Conservation (phyloP, 352 stramenopile genomes). For the Globisporangium cystogenes region DNA sequence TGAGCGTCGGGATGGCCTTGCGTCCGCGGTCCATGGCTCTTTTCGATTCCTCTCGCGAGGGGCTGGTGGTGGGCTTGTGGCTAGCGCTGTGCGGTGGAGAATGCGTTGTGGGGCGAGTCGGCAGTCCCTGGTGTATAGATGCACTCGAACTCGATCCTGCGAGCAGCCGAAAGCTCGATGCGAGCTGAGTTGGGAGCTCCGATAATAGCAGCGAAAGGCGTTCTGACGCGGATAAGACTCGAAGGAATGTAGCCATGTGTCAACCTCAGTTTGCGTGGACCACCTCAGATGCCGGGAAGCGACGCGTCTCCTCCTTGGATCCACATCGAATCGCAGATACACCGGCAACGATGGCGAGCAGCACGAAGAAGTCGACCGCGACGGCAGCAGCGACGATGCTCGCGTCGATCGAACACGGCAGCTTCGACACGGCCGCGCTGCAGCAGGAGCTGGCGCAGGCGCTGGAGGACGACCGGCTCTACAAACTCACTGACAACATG, state of each 20-base stretch:
- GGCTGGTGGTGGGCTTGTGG: no score
- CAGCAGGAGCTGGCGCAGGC: slow-evolving; percentile 66
- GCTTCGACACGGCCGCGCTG: slow-evolving; percentile 69
- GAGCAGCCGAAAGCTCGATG: no score
- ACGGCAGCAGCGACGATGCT: no score
- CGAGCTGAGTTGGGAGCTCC: no score
- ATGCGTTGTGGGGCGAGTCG: not conserved
- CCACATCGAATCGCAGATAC: no score
- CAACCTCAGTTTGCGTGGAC: not conserved
- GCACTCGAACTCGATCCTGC: no score
- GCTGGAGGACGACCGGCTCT: slow-evolving; percentile 76
- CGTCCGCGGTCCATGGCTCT: slow-evolving; percentile 73
- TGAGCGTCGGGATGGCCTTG: slow-evolving; percentile 82
- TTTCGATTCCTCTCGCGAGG: no score
- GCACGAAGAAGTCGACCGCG: slow-evolving; percentile 21
- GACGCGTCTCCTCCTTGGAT: no score
- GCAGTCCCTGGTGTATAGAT: no score
- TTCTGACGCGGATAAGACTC: not conserved
- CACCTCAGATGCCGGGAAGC: not conserved
- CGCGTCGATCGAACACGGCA: slow-evolving; percentile 73
- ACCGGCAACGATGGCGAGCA: slow-evolving; percentile 24
- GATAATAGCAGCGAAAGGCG: no score
- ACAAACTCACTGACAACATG: slow-evolving; percentile 82
- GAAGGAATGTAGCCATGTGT: not conserved
- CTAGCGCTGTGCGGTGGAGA: not conserved